Base-by-base conservation (phyloP, 2,329 filamentous ascomycete species). In the Penicillium sp. region DNA sequence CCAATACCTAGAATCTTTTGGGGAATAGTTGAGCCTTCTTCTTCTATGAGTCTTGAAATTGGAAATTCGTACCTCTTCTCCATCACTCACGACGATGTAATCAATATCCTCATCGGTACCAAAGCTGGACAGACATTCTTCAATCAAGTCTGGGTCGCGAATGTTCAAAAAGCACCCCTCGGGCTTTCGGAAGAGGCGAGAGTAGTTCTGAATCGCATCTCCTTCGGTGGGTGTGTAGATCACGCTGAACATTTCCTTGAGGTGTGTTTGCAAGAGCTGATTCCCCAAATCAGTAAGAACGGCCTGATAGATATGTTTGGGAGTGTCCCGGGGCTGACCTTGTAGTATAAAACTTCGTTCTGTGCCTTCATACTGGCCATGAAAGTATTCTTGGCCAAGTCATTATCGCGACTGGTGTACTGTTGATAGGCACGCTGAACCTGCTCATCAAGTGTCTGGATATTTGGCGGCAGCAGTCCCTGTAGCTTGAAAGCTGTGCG, bases 201-300 rank as follows among this genome's bases (percentile, higher is more conserved):
- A 95, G 72, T 91, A 96, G 65, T 93, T 90, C 66, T 91, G 86
- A 54, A 96, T 96, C 0, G 93, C 93, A 43, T 96, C 91, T 8
- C 91, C 92, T 77, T 96, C 92, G 0, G 93, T 96, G 0, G 93
- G 93, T 0, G 93, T 96, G 72, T 96, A 97, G 30, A 96, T 91
- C n/a, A 96, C 81, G 43, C 89, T 87, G 71, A 96, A 93, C 90
- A 96, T 95, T 72, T 96, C 92, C 65, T 90, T 88, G 22, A 96
- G 78, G 69, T 96, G 89, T 4, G 90, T 86, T 72, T 91, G 84
- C 7, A 95, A 82, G 10, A 96, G 82, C 85, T 92, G 61, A 10
- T 7, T 37, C 8, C 6, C 26, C 53, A 22, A 46, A 33, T 59
- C 19, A 60, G 22, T 7, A 2, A 4, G n/a, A 14, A 42, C 7